Evolutionary conservation across 2,329 filamentous ascomycete species (phyloP), one percentile per base, ranked within the genome.

Genomic region (Purpureocillium lavendulum): DNA sequence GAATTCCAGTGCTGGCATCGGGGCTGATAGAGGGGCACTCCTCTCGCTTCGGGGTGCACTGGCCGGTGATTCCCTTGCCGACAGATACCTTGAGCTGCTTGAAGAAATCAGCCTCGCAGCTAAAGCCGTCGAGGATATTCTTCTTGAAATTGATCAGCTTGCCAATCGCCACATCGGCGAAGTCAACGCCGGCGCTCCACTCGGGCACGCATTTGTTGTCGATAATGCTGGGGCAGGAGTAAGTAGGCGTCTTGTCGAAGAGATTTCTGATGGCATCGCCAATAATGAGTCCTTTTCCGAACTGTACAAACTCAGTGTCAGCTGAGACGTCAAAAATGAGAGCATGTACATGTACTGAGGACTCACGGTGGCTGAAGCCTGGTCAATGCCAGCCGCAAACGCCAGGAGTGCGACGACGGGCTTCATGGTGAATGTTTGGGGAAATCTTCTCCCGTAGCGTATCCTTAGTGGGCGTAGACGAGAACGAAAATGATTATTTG

Each of bases 81-180:
- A 10, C 21, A 26, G 10, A 26, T 6, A 26, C 21, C 21, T 26
- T 26, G 21, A 26, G 21, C 21, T 26, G 75, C 69, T 80, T 81
- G 53, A 57, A 26, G 21, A 26, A 53, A 50, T 59, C 71, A 56
- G 76, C 70, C 50, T 71, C 65, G 67, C 85, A 94, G 38, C 66
- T 67, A 67, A 82, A 92, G 52, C 84, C 85, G 35, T 66, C 73
- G 70, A 88, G 90, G 45, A 71, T 65, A 62, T 90, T 87, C 55
- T 79, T 84, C 38, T 76, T 77, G 60, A 87, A 94, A 50, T 59
- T 64, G 47, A 60, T 62, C 63, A 94, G 80, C 13, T 58, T 52
- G 33, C 85, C 87, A 29, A 65, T 49, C 46, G 59, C 51, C 17
- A 94, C 71, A 47, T 75, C 74, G 18, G 62, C 61, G 76, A 84